Conservation (phyloP, 1,139 yeast genomes). For the Magnusiomyces suaveolens region DNA sequence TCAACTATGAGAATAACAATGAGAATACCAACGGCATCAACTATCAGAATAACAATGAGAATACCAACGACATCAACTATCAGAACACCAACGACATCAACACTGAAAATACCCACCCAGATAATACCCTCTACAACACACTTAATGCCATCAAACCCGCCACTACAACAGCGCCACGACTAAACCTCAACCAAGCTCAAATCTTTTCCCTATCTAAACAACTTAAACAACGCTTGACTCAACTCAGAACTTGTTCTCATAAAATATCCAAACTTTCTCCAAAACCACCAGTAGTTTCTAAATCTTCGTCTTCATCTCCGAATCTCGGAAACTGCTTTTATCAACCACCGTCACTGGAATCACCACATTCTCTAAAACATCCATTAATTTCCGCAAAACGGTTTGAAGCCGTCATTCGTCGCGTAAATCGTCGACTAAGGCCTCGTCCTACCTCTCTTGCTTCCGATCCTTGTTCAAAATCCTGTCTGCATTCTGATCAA, state of each 20-base stretch:
- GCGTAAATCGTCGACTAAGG: background rate
- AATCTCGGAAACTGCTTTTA: background rate
- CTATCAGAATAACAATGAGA: background rate
- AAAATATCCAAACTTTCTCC: background rate
- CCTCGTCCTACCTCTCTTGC: background rate
- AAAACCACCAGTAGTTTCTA: background rate
- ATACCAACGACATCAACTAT: background rate
- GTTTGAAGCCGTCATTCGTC: background rate
- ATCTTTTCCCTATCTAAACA: background rate
- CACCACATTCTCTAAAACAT: too few species aligned
- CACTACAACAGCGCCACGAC: background rate
- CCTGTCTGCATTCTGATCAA: background rate
- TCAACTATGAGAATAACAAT: background rate
- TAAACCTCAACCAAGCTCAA: background rate
- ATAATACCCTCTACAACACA: background rate
- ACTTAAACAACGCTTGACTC: background rate
- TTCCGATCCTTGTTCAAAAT: background rate
- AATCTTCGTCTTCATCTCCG: background rate
- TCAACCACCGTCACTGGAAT: background rate
- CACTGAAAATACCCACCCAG: background rate
- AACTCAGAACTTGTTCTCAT: background rate
- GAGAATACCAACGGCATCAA: background rate
- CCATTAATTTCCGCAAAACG: background rate
- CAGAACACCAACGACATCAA: too few species aligned
- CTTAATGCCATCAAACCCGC: background rate